Evolutionary conservation across 768 basidiomycete species (phyloP).

Genomic region (Trametes sanguinea): DNA sequence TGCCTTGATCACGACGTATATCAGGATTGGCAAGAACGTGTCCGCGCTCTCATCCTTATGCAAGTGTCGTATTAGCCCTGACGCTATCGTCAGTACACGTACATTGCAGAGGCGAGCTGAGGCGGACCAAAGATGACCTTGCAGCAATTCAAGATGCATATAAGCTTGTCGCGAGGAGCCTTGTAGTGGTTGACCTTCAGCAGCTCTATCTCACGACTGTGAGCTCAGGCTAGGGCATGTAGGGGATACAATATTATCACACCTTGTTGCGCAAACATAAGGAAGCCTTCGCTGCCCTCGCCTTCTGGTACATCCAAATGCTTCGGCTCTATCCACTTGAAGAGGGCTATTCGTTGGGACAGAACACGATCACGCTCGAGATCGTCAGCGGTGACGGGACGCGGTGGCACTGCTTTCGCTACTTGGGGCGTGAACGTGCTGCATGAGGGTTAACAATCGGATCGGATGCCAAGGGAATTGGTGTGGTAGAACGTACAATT

Average conservation of each 20-base stretch:
- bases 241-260: background rate
- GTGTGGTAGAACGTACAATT: slow-evolving; percentile 64
- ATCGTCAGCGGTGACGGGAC: slow-evolving; percentile 89
- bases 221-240: no score
- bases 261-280: slow-evolving; percentile 91
- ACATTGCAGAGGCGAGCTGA: slow-evolving; percentile 14
- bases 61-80: slow-evolving; percentile 88
- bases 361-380: slow-evolving; percentile 94
- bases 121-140: slow-evolving; percentile 96
- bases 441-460: slow-evolving; percentile 11
- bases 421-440: slow-evolving; percentile 95
- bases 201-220: slow-evolving; percentile 57
- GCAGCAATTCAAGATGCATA: slow-evolving; percentile 96
- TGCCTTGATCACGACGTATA: slow-evolving; percentile 91
- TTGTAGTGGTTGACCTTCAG: slow-evolving; percentile 99
- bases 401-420: slow-evolving; percentile 60
- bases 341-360: slow-evolving; percentile 84
- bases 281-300: slow-evolving; percentile 75
- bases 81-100: slow-evolving; percentile 4
- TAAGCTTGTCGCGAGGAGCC: slow-evolving; percentile 96
- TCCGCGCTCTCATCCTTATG: slow-evolving; percentile 88
- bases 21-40: slow-evolving; percentile 91
- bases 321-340: slow-evolving; percentile 85
- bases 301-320: slow-evolving; percentile 90
- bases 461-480: background rate